Base-by-base conservation (phyloP, 2,329 filamentous ascomycete genomes). In the Ophiostoma ips region DNA sequence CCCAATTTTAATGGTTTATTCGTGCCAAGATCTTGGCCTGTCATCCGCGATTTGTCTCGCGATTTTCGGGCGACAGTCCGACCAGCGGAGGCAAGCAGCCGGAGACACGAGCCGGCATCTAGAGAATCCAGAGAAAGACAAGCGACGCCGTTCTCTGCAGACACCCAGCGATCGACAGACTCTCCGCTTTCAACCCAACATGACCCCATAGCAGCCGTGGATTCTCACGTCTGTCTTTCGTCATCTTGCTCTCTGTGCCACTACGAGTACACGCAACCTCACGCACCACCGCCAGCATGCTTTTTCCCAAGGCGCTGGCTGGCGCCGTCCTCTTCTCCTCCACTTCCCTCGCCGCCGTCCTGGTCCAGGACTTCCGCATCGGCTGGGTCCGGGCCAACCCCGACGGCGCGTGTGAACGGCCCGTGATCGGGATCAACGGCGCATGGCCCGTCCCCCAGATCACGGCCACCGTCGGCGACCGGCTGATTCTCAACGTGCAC, bases 381-480 rank as follows among this genome's bases (percentile, higher is more conserved):
- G 76, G 73, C 52, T 88, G 84, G 83, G 77, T 85, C 15, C 73
- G 66, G 28, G 76, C 81, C 19, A 83, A 84, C 56, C 85, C 85
- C 0, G 84, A 89, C 65, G 81, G 79, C 28, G 68, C 71, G 10
- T 73, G 73, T 53, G 68, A 74, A 35, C 73, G 84, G 30, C 72
- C 78, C 11, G 75, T 75, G 3, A 85, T 90, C 60, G 83, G 82
- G 33, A 81, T 90, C 66, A 90, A 90, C 58, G 77, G 76, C 4
- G 63, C 80, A 65, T 87, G 84, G 82, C 85, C 85, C 1, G 72
- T 83, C 45, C 85, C 86, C 1, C 66, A 64, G 33, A 81, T 87
- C 50, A 70, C 73, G 44, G 81, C 75, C 36, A 73, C 71, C 35
- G 66, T 80, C 35, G 81, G 81, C 48, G 82, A 85, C 59, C 70